Conservation (phyloP, 306 rosid genomes). For the Sphenostylis stenocarpa region DNA sequence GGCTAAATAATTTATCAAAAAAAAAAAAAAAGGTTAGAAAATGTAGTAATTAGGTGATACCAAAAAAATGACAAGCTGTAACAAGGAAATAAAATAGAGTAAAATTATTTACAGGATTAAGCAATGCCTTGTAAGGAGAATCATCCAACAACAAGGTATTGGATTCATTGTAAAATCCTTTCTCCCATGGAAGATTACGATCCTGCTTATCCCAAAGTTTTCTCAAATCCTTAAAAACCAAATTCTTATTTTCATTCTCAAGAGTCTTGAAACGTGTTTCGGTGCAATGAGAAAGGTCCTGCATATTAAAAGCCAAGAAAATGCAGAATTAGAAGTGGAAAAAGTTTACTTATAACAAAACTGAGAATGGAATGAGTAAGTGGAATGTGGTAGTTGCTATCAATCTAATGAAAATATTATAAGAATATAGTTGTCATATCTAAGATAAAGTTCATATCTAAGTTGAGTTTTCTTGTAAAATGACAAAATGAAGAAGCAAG, state of each 20-base stretch:
- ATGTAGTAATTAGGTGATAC: background rate
- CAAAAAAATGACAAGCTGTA: background rate
- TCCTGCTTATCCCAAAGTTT: slow-evolving; percentile 73
- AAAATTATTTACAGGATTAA: slow-evolving; percentile 65
- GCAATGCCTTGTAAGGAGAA: slow-evolving; percentile 78
- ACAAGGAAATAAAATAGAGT: background rate
- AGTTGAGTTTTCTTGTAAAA: background rate
- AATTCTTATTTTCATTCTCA: slow-evolving; percentile 56
- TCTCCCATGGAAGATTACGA: slow-evolving; percentile 74
- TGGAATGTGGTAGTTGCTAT: background rate
- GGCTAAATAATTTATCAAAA: slow-evolving; percentile 39
- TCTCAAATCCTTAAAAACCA: slow-evolving; percentile 74
- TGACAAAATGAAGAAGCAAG: background rate
- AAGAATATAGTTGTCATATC: background rate
- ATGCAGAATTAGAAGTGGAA: background rate
- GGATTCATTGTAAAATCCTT: slow-evolving; percentile 57
- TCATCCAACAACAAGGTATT: slow-evolving; percentile 78
- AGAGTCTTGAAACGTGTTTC: slow-evolving; percentile 52
- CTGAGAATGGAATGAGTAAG: background rate
- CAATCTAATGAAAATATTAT: background rate
- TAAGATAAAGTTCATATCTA: background rate
- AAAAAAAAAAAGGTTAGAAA: background rate
- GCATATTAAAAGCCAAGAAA: slow-evolving; percentile 1
- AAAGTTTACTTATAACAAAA: background rate
- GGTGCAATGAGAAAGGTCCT: slow-evolving; percentile 75